Evolutionary conservation across 2,329 filamentous ascomycete species (phyloP).

Genomic region (Fusarium hostae): DNA sequence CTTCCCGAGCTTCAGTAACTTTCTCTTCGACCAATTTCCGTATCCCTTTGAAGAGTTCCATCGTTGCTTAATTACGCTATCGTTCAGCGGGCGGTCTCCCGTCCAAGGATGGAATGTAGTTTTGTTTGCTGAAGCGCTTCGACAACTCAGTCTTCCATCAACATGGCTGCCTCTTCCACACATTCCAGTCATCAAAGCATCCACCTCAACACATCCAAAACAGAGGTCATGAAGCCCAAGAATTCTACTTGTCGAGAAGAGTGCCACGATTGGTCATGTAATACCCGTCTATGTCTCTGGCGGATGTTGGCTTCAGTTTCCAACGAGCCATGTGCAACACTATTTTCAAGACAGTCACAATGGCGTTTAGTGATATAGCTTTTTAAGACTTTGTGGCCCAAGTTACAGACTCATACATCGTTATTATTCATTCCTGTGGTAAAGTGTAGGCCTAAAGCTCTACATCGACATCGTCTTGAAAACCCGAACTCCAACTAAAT

Average conservation of each 20-base stretch:
- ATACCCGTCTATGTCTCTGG: neutral
- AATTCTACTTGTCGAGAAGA: accelerated
- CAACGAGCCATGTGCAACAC: accelerated
- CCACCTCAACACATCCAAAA: accelerated
- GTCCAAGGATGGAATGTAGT: too few species aligned
- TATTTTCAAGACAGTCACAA: accelerated
- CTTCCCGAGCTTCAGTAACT: too few species aligned
- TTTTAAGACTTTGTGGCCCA: accelerated
- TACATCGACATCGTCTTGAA: accelerated
- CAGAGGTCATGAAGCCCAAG: accelerated
- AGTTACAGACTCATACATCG: neutral
- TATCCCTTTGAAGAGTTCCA: too few species aligned
- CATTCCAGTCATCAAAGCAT: neutral
- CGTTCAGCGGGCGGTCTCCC: too few species aligned
- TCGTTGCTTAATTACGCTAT: too few species aligned
- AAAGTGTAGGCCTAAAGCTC: neutral
- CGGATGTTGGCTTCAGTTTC: accelerated
- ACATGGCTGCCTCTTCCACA: neutral
- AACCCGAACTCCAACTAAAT: neutral
- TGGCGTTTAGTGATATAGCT: accelerated
- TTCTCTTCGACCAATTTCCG: too few species aligned
- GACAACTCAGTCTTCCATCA: neutral
- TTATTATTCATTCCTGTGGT: neutral
- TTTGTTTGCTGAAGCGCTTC: too few species aligned
- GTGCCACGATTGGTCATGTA: neutral